Evolutionary conservation across 108 stramenopile genomes (phyloP).

Genomic region (Asterionellopsis glacialis): DNA sequence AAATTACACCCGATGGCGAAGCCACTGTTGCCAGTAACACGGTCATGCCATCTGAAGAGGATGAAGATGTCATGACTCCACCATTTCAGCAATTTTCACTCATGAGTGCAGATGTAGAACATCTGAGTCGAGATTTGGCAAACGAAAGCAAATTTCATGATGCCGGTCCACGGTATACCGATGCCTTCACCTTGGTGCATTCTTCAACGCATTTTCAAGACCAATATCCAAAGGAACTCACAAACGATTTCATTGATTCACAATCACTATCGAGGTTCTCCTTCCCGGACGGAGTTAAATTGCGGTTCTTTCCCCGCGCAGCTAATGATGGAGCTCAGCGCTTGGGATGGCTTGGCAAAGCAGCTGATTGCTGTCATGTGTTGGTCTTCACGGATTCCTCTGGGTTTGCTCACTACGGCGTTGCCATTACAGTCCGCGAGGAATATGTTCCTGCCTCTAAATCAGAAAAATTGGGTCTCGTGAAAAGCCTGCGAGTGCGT

Average conservation of each 20-base stretch:
- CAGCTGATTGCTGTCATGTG: constrained; percentile 32
- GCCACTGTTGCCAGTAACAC: background rate
- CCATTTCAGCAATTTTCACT: constrained; percentile 39
- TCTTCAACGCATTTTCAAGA: constrained; percentile 19
- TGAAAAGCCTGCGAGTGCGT: background rate
- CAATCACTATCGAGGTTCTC: constrained; percentile 45
- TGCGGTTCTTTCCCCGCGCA: constrained; percentile 31
- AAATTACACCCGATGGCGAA: background rate
- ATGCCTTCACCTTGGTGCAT: constrained; percentile 32
- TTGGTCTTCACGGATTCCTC: constrained; percentile 8
- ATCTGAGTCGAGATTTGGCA: constrained; percentile 12
- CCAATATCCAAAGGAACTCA: constrained; percentile 19
- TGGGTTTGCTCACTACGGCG: background rate
- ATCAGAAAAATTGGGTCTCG: background rate
- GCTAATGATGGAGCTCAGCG: constrained; percentile 38
- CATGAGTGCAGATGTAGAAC: constrained; percentile 16
- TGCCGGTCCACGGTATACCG: constrained; percentile 28
- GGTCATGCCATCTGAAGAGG: background rate
- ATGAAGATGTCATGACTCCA: background rate
- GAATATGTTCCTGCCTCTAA: background rate
- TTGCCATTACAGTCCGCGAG: constrained; percentile 4
- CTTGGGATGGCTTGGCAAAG: constrained; percentile 35
- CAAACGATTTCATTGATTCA: constrained; percentile 27
- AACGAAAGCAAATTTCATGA: constrained; percentile 10
- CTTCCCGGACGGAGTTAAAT: constrained; percentile 39